Base-by-base conservation (phyloP, 2,329 filamentous ascomycete genomes). In the Neophaeococcomyces mojaviensis region DNA sequence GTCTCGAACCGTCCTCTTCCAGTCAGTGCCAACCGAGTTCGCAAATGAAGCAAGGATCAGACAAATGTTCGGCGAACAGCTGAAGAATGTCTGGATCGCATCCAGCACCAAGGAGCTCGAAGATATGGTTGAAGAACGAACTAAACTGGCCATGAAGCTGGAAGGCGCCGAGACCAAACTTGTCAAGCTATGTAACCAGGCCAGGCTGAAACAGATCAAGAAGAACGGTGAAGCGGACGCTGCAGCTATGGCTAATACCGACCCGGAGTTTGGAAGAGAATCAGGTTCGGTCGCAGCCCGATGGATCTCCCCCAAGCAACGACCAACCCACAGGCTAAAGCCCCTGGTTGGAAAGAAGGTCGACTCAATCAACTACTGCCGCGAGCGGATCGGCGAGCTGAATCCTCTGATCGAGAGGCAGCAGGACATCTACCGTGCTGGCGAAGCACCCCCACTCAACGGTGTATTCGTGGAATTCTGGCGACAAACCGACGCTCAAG, bases 391-490 rank as follows among this genome's bases (percentile, higher is more conserved):
- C 43, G 78, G 83, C 53, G 80, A 81, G 39, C 77, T 94, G 36
- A 82, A 84, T 43, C 82, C 85, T 0, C 75, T 85, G 49, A 82
- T 88, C 24, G 76, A 84, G 40, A 71, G 77, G 34, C 74, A 79
- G 19, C 86, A 92, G 62, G 74, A 72, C 33, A 73, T 76, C 39
- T 86, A 90, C 60, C 76, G 74, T 40, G 68, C 72, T 20, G 79
- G 84, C 42, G 75, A 85, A 32, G 79, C 73, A 37, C 76, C 80
- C 50, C 76, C 79, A 51, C 71, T 88, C 26, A 79, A 83, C 12
- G 83, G 88, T 18, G 86, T 92, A 9, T 98, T 98, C 58, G 81
- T 98, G 53, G 89, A 97, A 62, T 98, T 97, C 59, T 74, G 78
- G 50, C 80, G 76, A 2, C 87, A 95, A 61, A 78, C 84, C 46